Percentiles rank a stretch among this genome's conserved stretches.
These are phyloP conservation scores for Fraxinus ornus DNA, from an alignment of 305 asterid species.

Conservation along the genomic window DNA sequence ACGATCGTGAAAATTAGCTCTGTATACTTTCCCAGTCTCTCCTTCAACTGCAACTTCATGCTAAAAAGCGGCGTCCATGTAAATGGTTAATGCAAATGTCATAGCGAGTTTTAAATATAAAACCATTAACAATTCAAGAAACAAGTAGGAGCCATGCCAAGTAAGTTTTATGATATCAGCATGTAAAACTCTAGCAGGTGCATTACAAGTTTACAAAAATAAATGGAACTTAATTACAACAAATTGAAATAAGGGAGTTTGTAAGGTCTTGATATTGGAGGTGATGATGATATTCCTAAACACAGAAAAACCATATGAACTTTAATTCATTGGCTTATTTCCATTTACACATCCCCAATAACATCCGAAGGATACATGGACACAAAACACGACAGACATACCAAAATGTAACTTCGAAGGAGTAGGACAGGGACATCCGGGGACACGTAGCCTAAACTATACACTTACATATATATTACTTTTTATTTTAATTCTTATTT, in stretches of 20 bases:
- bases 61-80: conserved; percentile 34
- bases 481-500: background rate
- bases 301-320: too few species aligned
- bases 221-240: background rate
- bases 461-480: background rate
- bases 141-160: background rate
- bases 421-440: background rate
- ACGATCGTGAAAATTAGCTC: conserved; percentile 87
- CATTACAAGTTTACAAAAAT: background rate
- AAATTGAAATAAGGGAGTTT: background rate
- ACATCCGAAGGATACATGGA: background rate
- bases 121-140: background rate
- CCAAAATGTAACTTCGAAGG: background rate
- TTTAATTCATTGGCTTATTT: background rate
- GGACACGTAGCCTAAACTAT: background rate
- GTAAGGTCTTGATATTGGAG: background rate
- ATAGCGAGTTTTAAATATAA: background rate
- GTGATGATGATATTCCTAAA: background rate
- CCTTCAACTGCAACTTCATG: conserved; percentile 83
- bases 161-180: background rate
- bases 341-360: background rate
- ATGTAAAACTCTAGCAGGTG: background rate
- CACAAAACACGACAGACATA: background rate
- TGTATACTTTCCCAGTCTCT: conserved; percentile 85
- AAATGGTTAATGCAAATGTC: background rate